Base-by-base conservation (phyloP, 768 basidiomycete genomes). In the Pleurotus citrinopileatus region DNA sequence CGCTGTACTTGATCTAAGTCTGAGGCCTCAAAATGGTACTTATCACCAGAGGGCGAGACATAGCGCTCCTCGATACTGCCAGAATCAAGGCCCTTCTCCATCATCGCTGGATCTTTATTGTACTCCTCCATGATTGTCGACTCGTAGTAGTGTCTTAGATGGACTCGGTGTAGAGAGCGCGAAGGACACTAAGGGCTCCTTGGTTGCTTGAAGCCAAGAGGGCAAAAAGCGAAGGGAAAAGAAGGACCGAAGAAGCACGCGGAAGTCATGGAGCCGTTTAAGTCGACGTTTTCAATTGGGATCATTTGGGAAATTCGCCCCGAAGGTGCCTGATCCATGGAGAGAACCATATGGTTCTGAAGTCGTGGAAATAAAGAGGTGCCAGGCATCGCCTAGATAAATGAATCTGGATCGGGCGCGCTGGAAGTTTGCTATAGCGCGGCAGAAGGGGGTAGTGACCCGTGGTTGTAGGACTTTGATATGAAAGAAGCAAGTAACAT, bases 1-100 rank as follows among this genome's bases (percentile, higher is more conserved):
- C 88, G 79, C 61, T 90, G 88, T 3, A 91, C 86, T 26, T 74
- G 76, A 62, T 90, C 89, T 45, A 84, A 70, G 63, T 87, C 84
- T 52, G 79, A 75, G n/a, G 70, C 75, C 58, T 85, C 80, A 56
- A 87, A 79, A 40, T 75, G 71, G 65, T 73, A 72, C 27, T 75
- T 73, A 17, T 52, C n/a, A n/a, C n/a, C n/a, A n/a, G n/a, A n/a
- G n/a, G n/a, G 29, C 32, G 48, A 15, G 19, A 13, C 34, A 13
- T 23, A 34, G 9, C 32, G 29, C 13, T 36, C 48, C 2, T 36
- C 48, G 17, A 36, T 17, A 25, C 48, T 51, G 15, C 13, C 6
- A 23, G 29, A 51, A 23, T 51, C 48, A n/a, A 37, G 34, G 34
- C 48, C 48, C 7, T 51, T 51, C 23, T 51, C 48, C 4, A 34